Percentiles rank a stretch among this genome's conserved stretches.
Conservation (phyloP, 768 basidiomycete genomes). For the Baorangia bicolor region DNA sequence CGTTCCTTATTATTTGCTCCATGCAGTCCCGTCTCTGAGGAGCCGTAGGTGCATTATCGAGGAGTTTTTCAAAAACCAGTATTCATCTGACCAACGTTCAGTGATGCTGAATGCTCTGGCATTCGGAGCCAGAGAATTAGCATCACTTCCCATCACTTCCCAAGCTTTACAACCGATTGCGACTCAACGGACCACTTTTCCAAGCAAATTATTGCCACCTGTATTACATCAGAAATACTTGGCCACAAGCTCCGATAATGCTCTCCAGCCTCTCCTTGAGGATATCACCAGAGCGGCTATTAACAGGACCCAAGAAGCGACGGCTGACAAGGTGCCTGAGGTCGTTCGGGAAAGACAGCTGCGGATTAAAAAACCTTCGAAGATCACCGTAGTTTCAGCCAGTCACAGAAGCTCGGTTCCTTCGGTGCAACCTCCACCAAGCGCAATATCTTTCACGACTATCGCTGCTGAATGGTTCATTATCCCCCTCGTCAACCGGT, state of each 20-base stretch:
- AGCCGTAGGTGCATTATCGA: slow-evolving; percentile 71
- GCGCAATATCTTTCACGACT: slow-evolving; percentile 49
- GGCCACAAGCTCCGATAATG: slow-evolving; percentile 38
- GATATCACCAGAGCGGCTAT: slow-evolving; percentile 63
- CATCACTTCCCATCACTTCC: slow-evolving; percentile 40
- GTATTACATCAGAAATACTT: slow-evolving; percentile 70
- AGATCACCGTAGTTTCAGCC: slow-evolving; percentile 37
- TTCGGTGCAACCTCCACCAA: slow-evolving; percentile 4
- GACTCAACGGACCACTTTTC: slow-evolving; percentile 52
- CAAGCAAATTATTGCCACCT: slow-evolving; percentile 76
- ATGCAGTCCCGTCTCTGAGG: background rate
- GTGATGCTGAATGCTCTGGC: slow-evolving; percentile 85
- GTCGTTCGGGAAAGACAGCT: slow-evolving; percentile 74
- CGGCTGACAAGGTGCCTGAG: slow-evolving; percentile 55
- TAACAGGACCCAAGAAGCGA: slow-evolving; percentile 54
- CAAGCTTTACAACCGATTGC: slow-evolving; percentile 32
- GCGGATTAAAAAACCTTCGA: slow-evolving; percentile 52
- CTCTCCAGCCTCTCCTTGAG: slow-evolving; percentile 57
- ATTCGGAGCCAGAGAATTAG: slow-evolving; percentile 82
- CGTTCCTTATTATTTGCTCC: slow-evolving; percentile 27
- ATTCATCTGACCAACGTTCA: slow-evolving; percentile 83
- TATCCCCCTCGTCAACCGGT: slow-evolving; percentile 86
- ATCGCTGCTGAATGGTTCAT: slow-evolving; percentile 89
- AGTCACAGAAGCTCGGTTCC: slow-evolving; percentile 18
- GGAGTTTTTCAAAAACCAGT: slow-evolving; percentile 93